Base-by-base conservation (phyloP, 108 stramenopile genomes). In the Pseudonitzschia multiseries region DNA sequence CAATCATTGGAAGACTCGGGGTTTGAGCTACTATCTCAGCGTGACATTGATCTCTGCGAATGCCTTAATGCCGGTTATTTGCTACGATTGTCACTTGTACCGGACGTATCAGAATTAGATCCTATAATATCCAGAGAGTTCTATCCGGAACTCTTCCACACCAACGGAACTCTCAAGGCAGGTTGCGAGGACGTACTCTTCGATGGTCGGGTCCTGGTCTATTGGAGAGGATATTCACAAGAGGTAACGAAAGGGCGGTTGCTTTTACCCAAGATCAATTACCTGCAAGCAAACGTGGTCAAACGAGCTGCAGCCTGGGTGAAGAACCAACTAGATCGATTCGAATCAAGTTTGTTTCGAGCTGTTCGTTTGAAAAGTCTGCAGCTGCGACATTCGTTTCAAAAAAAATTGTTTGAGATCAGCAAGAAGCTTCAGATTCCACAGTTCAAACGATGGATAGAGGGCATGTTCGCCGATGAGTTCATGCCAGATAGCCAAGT, bases 51-150 rank as follows among this genome's bases (percentile, higher is more conserved):
- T 77, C 78, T 94, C 20, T 92, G 91, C 64, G 81, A 85, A 8
- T 84, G 89, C 43, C 70, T 94, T 10, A 95, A 95, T 72, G 85
- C 86, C 21, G 93, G 91, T 13, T 92, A 95, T 66, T 78, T 92
- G 22, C 64, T 95, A 21, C 78, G 93, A 22, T 61, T 94, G 15
- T 89, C 89, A 13, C 78, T 92, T 52, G 64, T 81, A 27, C 87
- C 89, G 14, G 86, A 90, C 70, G 61, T 91, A 1, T 78, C 57
- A 33, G 70, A 79, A 28, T 71, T 89, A 31, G 88, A 93, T 78
- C 78, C 78, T 0, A 61, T 48, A 22, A 79, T 89, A 44, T 79
- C 81, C 0, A 62, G 68, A 57, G 83, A 91, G 64, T 87, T 90
- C 54, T 91, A 88, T 84, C 89, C 92, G 29, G 87, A 90, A 76